These are phyloP conservation scores for Aechmea fasciata DNA, from an alignment of 176 grass and related monocot species.

Conservation along the genomic window DNA sequence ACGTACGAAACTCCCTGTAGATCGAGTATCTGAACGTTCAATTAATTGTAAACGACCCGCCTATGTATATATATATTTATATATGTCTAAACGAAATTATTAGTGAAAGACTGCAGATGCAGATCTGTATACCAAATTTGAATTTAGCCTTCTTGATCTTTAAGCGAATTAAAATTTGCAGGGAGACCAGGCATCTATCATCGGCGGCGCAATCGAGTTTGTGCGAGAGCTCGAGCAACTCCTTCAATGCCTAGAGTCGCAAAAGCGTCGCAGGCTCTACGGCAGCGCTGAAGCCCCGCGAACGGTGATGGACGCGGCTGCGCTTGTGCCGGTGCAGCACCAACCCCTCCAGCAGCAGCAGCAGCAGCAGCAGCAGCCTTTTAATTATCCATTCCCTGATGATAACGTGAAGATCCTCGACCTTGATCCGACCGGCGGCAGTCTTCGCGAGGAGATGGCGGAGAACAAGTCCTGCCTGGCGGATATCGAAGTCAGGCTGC, in stretches of 20 bases:
- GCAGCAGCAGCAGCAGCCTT: conserved; percentile 18
- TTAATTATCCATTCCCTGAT: conserved; percentile 40
- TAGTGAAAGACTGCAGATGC: background rate
- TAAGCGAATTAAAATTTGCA: conserved; percentile 17
- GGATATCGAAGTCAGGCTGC: conserved; percentile 73
- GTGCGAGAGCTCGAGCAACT: conserved; percentile 88
- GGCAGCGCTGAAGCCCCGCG: conserved; percentile 41
- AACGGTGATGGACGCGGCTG: conserved; percentile 27
- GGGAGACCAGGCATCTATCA: conserved; percentile 94
- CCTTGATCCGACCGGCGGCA: conserved; percentile 28
- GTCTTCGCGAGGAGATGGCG: conserved; percentile 56
- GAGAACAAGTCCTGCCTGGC: conserved; percentile 94
- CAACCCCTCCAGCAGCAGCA: conserved; percentile 24
- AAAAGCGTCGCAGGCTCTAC: conserved; percentile 64
- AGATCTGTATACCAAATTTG: background rate
- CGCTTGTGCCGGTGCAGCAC: conserved; percentile 1
- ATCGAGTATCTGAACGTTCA: too few relatives aligned
- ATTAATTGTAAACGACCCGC: background rate
- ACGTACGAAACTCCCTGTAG: too few relatives aligned
- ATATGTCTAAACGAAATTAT: background rate
- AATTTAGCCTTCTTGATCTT: background rate
- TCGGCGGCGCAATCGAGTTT: conserved; percentile 93
- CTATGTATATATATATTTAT: background rate
- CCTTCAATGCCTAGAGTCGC: conserved; percentile 89
- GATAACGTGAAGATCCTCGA: conserved; percentile 39